Evolutionary conservation across 2,329 filamentous ascomycete species (phyloP).

Genomic region (Alternaria alternata): DNA sequence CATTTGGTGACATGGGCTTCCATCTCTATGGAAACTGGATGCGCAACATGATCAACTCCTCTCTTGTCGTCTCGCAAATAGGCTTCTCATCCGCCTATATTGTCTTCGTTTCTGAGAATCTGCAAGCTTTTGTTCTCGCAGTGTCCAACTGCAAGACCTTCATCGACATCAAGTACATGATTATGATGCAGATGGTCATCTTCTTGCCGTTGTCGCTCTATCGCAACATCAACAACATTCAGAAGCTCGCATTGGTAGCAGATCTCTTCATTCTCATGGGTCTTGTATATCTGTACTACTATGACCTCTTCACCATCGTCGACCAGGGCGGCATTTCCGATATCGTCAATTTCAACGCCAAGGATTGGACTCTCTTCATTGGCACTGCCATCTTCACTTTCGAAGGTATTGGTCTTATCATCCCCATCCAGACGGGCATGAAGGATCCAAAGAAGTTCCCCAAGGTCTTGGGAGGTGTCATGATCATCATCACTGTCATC

Average conservation of each 20-base stretch:
- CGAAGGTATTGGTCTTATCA: conserved; percentile 95
- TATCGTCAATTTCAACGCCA: conserved; percentile 87
- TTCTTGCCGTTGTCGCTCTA: conserved; percentile 94
- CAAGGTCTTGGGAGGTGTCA: conserved; percentile 84
- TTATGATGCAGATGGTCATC: conserved; percentile 92
- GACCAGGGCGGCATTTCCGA: conserved; percentile 78
- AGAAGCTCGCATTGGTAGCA: conserved; percentile 90
- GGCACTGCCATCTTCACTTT: conserved; percentile 99
- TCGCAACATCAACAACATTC: conserved; percentile 95
- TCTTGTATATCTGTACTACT: conserved; percentile 93
- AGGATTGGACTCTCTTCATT: conserved; percentile 96
- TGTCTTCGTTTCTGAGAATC: conserved; percentile 94
- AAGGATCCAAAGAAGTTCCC: conserved; percentile 89
- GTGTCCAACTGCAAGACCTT: conserved; percentile 86
- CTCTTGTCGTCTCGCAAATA: conserved; percentile 94
- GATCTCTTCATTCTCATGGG: conserved; percentile 95
- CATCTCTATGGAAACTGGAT: conserved; percentile 91
- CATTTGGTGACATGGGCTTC: conserved; percentile 96
- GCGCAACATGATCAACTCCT: conserved; percentile 84
- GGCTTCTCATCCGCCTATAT: conserved; percentile 96
- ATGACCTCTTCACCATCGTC: conserved; percentile 85
- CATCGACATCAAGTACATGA: conserved; percentile 88
- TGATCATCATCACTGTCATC: conserved; percentile 92
- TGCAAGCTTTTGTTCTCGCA: conserved; percentile 92
- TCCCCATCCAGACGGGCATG: conserved; percentile 98